Evolutionary conservation across 257 asterid species (phyloP), one percentile per base, ranked within the genome.

Genomic region (Primulina tabacum): DNA sequence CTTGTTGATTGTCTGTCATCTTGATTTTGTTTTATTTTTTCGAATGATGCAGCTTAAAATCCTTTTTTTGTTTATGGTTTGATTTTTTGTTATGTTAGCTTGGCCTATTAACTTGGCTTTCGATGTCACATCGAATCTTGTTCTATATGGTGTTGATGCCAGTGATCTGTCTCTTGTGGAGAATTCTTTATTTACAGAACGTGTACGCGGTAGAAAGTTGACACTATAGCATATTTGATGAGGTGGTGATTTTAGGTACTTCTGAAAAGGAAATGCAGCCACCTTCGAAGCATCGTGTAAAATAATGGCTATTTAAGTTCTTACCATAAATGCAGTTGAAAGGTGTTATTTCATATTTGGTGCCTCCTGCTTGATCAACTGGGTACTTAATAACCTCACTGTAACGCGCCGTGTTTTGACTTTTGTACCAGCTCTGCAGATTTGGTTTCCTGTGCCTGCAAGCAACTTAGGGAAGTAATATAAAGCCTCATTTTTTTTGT

Each of bases 371-470:
- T 14, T 47, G 2, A 47, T 47, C 21, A 50, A 17, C 17, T 5
- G 21, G 18, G 3, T 20, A 17, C 57, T 50, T 50, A 50, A 4
- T 50, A 50, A 50, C 55, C 5, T 17, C 8, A 50, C 4, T 17
- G 52, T 21, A 20, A 37, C 47, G 6, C 24, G 58, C 33, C 50
- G 11, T 33, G 24, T 28, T 28, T 28, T 28, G 30, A 28, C 30
- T 18, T 26, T n/a, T 60, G 34, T 10, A 32, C 17, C 53, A 43
- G 53, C 53, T 43, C 7, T 0, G n/a, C 17, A 43, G 68, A 59
- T 32, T 11, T 62, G 47, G 69, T 35, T 62, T 16, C 18, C 14
- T 53, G 43, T 71, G 55, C 64, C 29, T 21, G 65, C 30, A 20
- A 12, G 58, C n/a, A 20, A 72, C 29, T 62, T 6, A 12, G 7